A percentile compares a stretch with the other conserved stretches of the same genome.
phyloP scores from a whole-genome alignment of 352 stramenopile genomes.

The Globisporangium spinosum region DNA sequence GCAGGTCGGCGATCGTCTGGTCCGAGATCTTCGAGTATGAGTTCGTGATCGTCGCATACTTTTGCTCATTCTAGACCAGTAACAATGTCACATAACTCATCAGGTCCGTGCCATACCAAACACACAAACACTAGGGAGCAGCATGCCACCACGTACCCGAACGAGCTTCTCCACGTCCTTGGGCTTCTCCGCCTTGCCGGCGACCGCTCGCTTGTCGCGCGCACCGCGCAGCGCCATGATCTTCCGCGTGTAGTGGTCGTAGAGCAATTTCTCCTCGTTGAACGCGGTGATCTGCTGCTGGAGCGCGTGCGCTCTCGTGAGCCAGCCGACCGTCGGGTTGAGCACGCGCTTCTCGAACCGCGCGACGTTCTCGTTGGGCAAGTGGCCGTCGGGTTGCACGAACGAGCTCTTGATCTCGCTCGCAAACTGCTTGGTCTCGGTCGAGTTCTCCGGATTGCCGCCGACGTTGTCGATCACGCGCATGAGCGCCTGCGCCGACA shows the following conservation, averaged over 20 bases:
- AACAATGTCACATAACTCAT: not conserved
- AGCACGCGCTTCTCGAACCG: conserved; percentile 64
- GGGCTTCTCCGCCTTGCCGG: conserved; percentile 57
- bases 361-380: conserved; percentile 43
- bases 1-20: conserved; percentile 48
- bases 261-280: conserved; percentile 63
- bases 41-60: conserved; percentile 58
- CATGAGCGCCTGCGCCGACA: conserved; percentile 49
- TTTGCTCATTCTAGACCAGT: conserved; percentile 61
- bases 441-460: conserved; percentile 30
- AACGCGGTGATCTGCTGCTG: conserved; percentile 48
- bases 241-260: conserved; percentile 81
- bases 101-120: not conserved
- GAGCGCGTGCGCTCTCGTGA: conserved; percentile 37
- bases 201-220: conserved; percentile 50
- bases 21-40: conserved; percentile 69
- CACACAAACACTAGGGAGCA: not conserved
- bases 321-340: conserved; percentile 51
- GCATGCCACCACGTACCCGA: conserved; percentile 26
- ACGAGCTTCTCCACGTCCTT: conserved; percentile 77
- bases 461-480: conserved; percentile 49
- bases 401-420: conserved; percentile 58
- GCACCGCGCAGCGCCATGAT: conserved; percentile 57
- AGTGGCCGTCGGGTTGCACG: conserved; percentile 51
- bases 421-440: conserved; percentile 63